phyloP scores from a whole-genome alignment of 164 flowering plant species.

The Platanus orientalis region DNA sequence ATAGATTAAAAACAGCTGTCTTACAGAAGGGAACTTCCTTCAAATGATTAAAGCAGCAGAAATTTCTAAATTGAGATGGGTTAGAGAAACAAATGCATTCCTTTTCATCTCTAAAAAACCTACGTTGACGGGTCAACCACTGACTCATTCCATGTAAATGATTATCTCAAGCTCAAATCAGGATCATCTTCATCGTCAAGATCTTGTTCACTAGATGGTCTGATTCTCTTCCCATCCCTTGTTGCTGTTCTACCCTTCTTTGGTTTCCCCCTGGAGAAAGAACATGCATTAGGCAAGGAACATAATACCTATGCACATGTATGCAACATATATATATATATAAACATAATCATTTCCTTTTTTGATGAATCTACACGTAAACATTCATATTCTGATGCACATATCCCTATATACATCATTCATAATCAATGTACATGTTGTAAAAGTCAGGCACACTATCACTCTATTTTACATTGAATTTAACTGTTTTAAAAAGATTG shows the following conservation, averaged over 20 bases:
- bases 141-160: neutral
- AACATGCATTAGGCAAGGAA: neutral
- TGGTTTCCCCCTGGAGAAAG: conserved; percentile 67
- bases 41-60: no score
- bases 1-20: no score
- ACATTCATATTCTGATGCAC: neutral
- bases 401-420: no score
- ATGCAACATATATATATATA: neutral
- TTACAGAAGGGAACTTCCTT: no score
- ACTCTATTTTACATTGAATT: no score
- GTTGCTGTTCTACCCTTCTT: conserved; percentile 62
- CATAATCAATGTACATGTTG: no score
- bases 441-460: no score
- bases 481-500: no score
- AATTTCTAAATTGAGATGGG: neutral
- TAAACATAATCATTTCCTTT: no score
- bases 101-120: neutral
- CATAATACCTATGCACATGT: neutral
- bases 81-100: neutral
- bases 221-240: conserved; percentile 65
- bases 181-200: conserved; percentile 82
- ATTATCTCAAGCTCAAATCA: conserved; percentile 42
- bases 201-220: conserved; percentile 61
- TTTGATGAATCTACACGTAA: no score
- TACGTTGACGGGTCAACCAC: neutral